Evolutionary conservation across 75 land plant genomes (phyloP).

Genomic region (Selaginella tamariscina): DNA sequence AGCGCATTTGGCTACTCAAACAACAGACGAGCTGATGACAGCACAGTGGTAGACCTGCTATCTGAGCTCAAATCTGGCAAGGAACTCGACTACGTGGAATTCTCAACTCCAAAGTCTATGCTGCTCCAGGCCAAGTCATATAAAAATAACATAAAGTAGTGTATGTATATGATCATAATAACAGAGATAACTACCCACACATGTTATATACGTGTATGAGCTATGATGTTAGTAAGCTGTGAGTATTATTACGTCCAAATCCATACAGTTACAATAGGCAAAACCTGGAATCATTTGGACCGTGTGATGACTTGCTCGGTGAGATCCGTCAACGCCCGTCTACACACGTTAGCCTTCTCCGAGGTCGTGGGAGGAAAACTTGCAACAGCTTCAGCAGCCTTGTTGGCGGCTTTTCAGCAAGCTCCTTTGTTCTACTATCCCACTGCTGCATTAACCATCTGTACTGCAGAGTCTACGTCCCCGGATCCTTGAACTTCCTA

Average conservation of each 20-base stretch:
- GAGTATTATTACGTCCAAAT: no score
- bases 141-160: no score
- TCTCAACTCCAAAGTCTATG: background rate
- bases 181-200: no score
- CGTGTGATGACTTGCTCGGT: constrained; percentile 61
- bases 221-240: no score
- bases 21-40: no score
- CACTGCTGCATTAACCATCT: constrained; percentile 57
- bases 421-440: constrained; percentile 56
- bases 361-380: constrained; percentile 52
- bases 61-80: background rate
- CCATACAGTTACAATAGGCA: no score
- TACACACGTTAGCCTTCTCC: constrained; percentile 44
- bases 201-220: no score
- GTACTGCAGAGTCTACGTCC: constrained; percentile 57
- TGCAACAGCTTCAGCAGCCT: constrained; percentile 60
- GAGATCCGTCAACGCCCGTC: constrained; percentile 64
- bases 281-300: constrained; percentile 54
- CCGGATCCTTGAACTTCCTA: constrained; percentile 51
- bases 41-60: background rate
- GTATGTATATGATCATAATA: no score
- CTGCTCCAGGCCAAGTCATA: constrained; percentile 1
- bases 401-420: constrained; percentile 55
- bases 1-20: no score
- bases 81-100: background rate